These are phyloP conservation scores for Mortierella sp. DNA, from an alignment of 371 early-diverging fungal species.

Conservation along the genomic window DNA sequence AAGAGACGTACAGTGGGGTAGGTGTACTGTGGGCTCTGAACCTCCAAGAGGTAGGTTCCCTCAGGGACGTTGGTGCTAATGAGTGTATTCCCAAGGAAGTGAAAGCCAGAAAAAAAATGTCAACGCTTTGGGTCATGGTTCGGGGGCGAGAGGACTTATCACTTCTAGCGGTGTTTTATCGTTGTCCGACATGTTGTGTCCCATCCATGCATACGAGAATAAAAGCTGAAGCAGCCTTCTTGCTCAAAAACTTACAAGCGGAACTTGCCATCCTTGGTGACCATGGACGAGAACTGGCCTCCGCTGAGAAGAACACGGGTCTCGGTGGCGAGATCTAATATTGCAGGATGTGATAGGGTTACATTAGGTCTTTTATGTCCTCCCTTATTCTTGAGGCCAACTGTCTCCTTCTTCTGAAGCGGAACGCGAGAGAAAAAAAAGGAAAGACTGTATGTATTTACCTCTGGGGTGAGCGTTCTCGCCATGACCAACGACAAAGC, in stretches of 20 bases:
- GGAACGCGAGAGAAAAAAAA: not conserved
- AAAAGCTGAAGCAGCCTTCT: not conserved
- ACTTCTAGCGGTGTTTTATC: not conserved
- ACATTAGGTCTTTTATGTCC: not conserved
- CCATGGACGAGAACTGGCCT: slow-evolving; percentile 43
- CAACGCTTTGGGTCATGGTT: not conserved
- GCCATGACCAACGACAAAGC: slow-evolving; percentile 24
- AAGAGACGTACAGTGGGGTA: slow-evolving; percentile 52
- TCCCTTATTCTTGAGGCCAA: not conserved
- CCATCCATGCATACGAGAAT: not conserved
- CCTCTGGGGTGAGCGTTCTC: slow-evolving; percentile 41
- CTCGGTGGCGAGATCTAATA: slow-evolving; percentile 34
- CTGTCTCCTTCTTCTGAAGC: not conserved
- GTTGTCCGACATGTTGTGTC: not conserved
- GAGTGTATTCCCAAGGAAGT: not conserved
- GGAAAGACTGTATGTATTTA: not conserved
- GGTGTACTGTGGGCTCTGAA: slow-evolving; percentile 57
- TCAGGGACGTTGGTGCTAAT: slow-evolving; percentile 57
- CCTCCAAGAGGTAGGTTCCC: slow-evolving; percentile 62
- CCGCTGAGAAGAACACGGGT: slow-evolving; percentile 54
- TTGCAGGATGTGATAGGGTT: not conserved
- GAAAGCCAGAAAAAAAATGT: not conserved
- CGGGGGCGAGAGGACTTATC: no score
- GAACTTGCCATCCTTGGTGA: slow-evolving; percentile 49
- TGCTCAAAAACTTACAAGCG: slow-evolving; percentile 29